Evolutionary conservation across 805 yeast genomes (phyloP).

Genomic region (Wickerhamomyces queroliae): DNA sequence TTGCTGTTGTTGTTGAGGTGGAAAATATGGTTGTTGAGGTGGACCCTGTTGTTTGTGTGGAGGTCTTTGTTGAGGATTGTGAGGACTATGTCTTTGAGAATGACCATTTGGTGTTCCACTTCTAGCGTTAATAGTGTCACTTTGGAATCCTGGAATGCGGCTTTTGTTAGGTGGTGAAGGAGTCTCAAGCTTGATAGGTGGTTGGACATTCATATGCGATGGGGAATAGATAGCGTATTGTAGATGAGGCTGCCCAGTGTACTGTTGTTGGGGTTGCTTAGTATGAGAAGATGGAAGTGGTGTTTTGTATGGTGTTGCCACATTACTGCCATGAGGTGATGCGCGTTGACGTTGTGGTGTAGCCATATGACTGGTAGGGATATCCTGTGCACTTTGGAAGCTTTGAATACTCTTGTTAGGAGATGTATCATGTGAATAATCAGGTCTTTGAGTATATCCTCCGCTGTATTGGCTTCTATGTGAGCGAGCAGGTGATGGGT

Average conservation of each 20-base stretch:
- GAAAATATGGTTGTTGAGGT: background rate
- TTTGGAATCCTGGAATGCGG: too few species aligned
- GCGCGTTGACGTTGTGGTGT: background rate
- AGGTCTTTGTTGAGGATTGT: constrained; percentile 1
- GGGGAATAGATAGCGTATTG: background rate
- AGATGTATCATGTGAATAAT: background rate
- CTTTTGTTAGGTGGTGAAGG: too few species aligned
- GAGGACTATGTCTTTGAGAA: background rate
- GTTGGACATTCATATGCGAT: too few species aligned
- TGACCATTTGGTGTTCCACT: background rate
- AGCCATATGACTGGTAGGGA: background rate
- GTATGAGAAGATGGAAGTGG: background rate
- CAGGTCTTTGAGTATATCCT: background rate
- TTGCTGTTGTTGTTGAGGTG: background rate
- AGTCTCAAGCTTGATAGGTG: too few species aligned
- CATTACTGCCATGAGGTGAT: background rate
- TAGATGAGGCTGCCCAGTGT: background rate
- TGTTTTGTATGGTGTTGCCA: background rate
- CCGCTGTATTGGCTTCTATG: too few species aligned
- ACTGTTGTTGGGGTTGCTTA: background rate
- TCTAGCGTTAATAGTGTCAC: constrained; percentile 1
- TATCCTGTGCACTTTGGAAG: background rate
- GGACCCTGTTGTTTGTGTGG: background rate
- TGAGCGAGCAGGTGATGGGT: too few species aligned
- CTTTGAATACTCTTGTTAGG: background rate